Conservation (phyloP, 1,284 basidiomycete species). For the Naganishia sp. region DNA sequence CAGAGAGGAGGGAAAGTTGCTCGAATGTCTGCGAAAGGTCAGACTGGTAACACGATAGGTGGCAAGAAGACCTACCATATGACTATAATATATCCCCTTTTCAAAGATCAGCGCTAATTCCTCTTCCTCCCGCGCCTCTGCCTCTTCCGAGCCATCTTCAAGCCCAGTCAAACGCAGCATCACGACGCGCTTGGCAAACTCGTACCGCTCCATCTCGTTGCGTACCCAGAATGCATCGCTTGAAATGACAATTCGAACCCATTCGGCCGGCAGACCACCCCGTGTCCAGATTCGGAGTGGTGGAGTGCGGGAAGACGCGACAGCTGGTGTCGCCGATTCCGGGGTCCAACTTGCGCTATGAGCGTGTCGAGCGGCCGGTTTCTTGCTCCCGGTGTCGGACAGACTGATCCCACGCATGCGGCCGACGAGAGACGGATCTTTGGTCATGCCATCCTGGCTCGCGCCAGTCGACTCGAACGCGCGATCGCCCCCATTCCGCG, state of each 20-base stretch:
- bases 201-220: conserved; percentile 77
- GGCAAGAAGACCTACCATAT: conserved; percentile 66
- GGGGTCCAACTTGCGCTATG: neutral
- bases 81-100: conserved; percentile 79
- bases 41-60: too few relatives aligned
- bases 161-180: conserved; percentile 64
- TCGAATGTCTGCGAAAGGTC: conserved; percentile 64
- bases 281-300: conserved; percentile 62
- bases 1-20: conserved; percentile 70
- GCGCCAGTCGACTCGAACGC: neutral
- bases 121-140: conserved; percentile 37
- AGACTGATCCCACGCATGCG: conserved; percentile 1
- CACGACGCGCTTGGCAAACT: conserved; percentile 71
- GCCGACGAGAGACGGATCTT: neutral
- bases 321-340: neutral
- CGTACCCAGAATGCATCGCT: conserved; percentile 78
- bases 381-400: neutral
- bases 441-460: neutral
- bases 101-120: conserved; percentile 68
- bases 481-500: neutral
- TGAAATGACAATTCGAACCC: conserved; percentile 72
- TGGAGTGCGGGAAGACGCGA: neutral
- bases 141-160: conserved; percentile 48
- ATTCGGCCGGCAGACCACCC: conserved; percentile 69
- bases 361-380: neutral